Evolutionary conservation across 768 basidiomycete genomes (phyloP), one percentile per base, ranked within the genome.

Genomic region (Rhodosporidiobolus odoratus): DNA sequence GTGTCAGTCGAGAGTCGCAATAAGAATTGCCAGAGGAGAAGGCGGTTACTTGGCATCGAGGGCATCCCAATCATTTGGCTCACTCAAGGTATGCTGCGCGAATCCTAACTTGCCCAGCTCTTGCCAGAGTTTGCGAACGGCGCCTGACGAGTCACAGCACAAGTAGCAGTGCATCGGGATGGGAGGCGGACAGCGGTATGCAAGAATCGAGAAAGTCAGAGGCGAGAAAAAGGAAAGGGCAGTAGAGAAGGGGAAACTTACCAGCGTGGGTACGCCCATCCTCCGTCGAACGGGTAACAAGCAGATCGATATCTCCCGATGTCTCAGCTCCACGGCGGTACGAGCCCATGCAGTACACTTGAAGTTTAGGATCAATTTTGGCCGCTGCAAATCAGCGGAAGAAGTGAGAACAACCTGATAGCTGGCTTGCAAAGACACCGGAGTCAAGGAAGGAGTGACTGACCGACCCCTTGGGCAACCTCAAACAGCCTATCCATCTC

Each of bases 271-370:
- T 75, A 19, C 47, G 50, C 21, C 78, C 79, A 62, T 80, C 75
- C 21, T 30, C 37, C 12, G 77, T 68, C 64, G 78, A 75, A 21
- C 77, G 69, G 3, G 80, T 79, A 59, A 81, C 75, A 34, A 81
- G 71, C 19, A 80, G 35, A 68, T 81, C 81, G 56, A 81, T 78
- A 64, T 81, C 80, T 6, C 81, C 81, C 0, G 73, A 79, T 21
- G 69, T 66, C 6, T 75, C 66, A 40, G 71, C 68, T 13, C 79
- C 78, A 13, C 81, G 75, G 7, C 80, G 69, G 58, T 80, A 81
- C 5, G 74, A 76, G 0, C 81, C 81, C 80, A 81, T 80, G 57
- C 79, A 78, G 40, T 79, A 76, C 32, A 80, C 69, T 64, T 73
- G 62, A 32, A 80, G 30, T 38, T 76, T 74, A 3, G 76, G 69